These are phyloP conservation scores for Pestalotiopsis fici DNA, from an alignment of 2,329 filamentous ascomycete species.

Conservation along the genomic window DNA sequence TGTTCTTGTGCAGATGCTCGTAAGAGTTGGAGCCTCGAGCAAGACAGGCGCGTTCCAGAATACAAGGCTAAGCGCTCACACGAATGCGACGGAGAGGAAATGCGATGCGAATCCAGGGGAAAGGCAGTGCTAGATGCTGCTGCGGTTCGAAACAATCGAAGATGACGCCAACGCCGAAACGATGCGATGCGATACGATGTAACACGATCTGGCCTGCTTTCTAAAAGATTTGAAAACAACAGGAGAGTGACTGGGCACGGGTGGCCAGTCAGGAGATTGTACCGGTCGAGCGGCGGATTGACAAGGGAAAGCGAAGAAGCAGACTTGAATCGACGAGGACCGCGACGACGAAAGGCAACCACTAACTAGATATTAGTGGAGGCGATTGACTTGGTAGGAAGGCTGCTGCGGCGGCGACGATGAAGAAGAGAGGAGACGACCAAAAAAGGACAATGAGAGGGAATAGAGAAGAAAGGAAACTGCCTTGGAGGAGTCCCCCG, in stretches of 20 bases:
- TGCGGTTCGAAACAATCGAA: slow-evolving; percentile 20
- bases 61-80: background rate
- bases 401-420: background rate
- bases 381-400: background rate
- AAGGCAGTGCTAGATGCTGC: slow-evolving; percentile 13
- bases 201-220: slow-evolving; percentile 11
- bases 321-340: slow-evolving; percentile 20
- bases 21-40: background rate
- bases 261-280: background rate
- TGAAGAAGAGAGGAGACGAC: slow-evolving; percentile 8
- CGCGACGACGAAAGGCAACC: slow-evolving; percentile 13
- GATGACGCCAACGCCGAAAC: slow-evolving; percentile 18
- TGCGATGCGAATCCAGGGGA: background rate
- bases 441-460: slow-evolving; percentile 32
- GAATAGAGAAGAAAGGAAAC: slow-evolving; percentile 36
- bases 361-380: background rate
- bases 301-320: slow-evolving; percentile 17
- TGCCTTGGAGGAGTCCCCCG: slow-evolving; percentile 39
- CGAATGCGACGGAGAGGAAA: background rate
- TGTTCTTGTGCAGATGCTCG: background rate
- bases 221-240: slow-evolving; percentile 19
- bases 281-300: slow-evolving; percentile 9
- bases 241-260: slow-evolving; percentile 12
- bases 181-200: slow-evolving; percentile 12
- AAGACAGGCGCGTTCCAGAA: background rate